phyloP scores from a whole-genome alignment of 805 yeast genomes.

The Saturnispora serradocipensis region DNA sequence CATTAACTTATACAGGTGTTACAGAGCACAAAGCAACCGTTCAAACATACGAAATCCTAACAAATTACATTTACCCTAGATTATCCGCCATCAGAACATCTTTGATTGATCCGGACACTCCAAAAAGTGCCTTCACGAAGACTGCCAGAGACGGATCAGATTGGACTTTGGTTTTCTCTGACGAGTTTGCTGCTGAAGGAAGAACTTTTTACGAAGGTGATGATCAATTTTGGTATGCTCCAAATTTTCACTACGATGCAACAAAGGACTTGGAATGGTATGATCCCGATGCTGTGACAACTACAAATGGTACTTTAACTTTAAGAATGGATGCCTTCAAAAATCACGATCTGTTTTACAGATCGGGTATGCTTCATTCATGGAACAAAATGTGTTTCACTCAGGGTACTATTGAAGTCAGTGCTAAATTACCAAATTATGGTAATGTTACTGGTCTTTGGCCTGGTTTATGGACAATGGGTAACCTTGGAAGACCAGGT shows the following conservation, averaged over 20 bases:
- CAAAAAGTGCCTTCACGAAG: conserved; percentile 36
- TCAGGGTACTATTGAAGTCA: conserved; percentile 70
- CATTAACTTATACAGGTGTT: conserved; percentile 72
- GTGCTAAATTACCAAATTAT: conserved; percentile 69
- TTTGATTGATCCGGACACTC: conserved; percentile 71
- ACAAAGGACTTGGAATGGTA: conserved; percentile 93
- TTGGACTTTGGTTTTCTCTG: conserved; percentile 80
- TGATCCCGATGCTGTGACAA: conserved; percentile 80
- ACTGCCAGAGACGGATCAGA: conserved; percentile 48
- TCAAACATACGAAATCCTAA: conserved; percentile 22
- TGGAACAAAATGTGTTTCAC: conserved; percentile 91
- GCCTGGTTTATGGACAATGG: conserved; percentile 97
- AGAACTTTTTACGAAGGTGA: conserved; percentile 85
- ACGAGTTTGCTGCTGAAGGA: conserved; percentile 85
- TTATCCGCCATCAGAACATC: conserved; percentile 49
- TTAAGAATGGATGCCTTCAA: conserved; percentile 72
- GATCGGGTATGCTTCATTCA: conserved; percentile 86
- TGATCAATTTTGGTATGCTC: conserved; percentile 86
- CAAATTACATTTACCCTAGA: conserved; percentile 48
- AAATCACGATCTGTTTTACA: conserved; percentile 70
- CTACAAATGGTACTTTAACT: conserved; percentile 61
- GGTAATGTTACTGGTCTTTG: conserved; percentile 78
- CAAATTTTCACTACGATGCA: conserved; percentile 75
- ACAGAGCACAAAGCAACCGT: conserved; percentile 21
- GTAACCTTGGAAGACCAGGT: conserved; percentile 89